Base-by-base conservation (phyloP, 75 land plant genomes). In the Larix kaempferi region DNA sequence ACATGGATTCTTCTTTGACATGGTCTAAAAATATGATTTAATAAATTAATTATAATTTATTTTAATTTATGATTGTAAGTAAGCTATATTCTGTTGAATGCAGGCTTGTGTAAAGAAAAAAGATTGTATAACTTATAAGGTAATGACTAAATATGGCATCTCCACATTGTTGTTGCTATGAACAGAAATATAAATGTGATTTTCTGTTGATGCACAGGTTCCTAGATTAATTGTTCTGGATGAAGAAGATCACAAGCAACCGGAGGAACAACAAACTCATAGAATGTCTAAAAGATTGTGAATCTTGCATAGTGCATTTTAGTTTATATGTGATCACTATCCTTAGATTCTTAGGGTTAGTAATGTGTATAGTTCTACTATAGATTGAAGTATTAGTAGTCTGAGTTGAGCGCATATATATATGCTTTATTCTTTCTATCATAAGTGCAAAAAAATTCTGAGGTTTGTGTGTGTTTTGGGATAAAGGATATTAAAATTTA, bases 401-500 rank as follows among this genome's bases (percentile, higher is more conserved):
- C 59, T 60, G 13, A 27, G 37, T 2, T 35, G 59, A 49, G 23
- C 16, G 2, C 29, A 52, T 26, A 6, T 2, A 25, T n/a, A 64
- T 33, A 66, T 57, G 23, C 11, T 26, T 26, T 14, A 21, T 64
- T 69, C 57, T n/a, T 19, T 6, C 44, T 21, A 57, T 37, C 2
- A 10, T 71, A 37, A 23, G 14, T 56, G 3, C 11, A 41, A 23
- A 57, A 27, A 73, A 84, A 57, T 86, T 82, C 85, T 5, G 35
- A 56, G 3, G 60, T 58, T 19, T 44, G 15, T 2, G 6, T 23
- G 57, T 23, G 35, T 41, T 60, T 80, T 73, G 55, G 27, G 67
- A 56, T 54, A 73, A 81, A 74, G 55, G 84, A 82, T 44, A 27
- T 58, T 2, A 84, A 72, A 62, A 80, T 91, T 33, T 85, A 79